Conservation (phyloP, 2,329 filamentous ascomycete genomes). For the Furcasterigmium furcatum region DNA sequence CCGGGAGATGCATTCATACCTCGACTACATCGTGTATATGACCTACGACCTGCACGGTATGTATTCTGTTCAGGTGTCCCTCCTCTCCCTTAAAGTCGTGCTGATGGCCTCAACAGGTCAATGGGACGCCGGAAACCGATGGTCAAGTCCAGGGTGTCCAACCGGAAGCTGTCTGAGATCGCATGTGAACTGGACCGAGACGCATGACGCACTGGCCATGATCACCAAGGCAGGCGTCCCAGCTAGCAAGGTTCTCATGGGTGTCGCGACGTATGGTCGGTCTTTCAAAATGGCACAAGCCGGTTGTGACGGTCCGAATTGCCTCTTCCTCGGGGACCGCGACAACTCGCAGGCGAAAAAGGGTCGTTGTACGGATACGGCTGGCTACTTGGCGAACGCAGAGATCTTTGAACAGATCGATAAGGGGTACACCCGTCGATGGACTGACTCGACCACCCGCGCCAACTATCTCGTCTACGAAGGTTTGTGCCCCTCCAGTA, state of each 20-base stretch:
- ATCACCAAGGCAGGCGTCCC: slow-evolving; percentile 27
- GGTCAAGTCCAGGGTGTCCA: slow-evolving; percentile 18
- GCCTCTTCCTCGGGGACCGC: slow-evolving; percentile 16
- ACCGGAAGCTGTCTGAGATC: slow-evolving; percentile 25
- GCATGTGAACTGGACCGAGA: slow-evolving; percentile 34
- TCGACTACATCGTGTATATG: slow-evolving; percentile 18
- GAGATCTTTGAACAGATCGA: slow-evolving; percentile 21
- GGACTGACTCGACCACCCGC: no score
- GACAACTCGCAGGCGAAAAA: slow-evolving; percentile 14
- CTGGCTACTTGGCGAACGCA: slow-evolving; percentile 23
- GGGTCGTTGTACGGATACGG: slow-evolving; percentile 21
- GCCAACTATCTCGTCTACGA: no score
- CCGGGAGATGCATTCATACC: slow-evolving; percentile 10
- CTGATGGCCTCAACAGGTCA: no score
- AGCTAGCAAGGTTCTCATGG: slow-evolving; percentile 24
- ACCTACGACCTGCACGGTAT: slow-evolving; percentile 11
- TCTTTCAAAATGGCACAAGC: slow-evolving; percentile 25
- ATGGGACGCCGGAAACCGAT: not conserved
- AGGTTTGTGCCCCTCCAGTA: no score
- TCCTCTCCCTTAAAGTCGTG: no score
- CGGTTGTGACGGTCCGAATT: slow-evolving; percentile 19
- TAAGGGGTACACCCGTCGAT: slow-evolving; percentile 1
- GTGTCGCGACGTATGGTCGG: slow-evolving; percentile 24
- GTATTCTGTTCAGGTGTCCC: no score
- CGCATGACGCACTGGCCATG: slow-evolving; percentile 19